phyloP scores from a whole-genome alignment of 2,329 filamentous ascomycete species.

The Claviceps sp. region DNA sequence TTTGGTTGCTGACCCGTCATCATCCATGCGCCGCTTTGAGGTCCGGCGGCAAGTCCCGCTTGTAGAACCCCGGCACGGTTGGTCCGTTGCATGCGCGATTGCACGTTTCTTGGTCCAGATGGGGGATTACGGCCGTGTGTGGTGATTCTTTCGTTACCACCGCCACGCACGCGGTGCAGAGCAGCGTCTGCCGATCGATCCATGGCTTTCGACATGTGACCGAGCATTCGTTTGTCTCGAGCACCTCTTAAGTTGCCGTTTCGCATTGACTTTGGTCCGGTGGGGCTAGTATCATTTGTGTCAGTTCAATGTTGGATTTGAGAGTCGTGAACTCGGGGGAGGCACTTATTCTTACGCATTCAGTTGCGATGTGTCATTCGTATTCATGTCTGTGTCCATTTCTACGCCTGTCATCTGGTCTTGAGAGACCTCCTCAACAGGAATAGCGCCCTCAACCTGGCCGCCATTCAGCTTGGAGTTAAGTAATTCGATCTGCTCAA shows the following conservation, averaged over 20 bases:
- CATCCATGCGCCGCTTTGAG: constrained; percentile 30
- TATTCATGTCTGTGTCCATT: constrained; percentile 63
- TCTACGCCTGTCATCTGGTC: constrained; percentile 24
- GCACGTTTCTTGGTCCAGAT: constrained; percentile 53
- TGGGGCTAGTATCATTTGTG: constrained; percentile 48
- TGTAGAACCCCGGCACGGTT: constrained; percentile 33
- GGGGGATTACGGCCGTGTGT: constrained; percentile 58
- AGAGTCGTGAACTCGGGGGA: too few relatives aligned
- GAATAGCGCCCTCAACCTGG: constrained; percentile 17
- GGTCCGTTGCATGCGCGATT: constrained; percentile 34
- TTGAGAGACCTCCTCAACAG: constrained; percentile 19
- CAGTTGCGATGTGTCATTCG: constrained; percentile 34
- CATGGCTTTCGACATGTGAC: constrained; percentile 72
- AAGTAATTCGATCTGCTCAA: constrained; percentile 64
- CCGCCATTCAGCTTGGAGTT: constrained; percentile 48
- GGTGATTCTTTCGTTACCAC: constrained; percentile 69
- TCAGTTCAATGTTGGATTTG: neutral
- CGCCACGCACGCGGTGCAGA: constrained; percentile 66
- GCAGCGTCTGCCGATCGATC: constrained; percentile 63
- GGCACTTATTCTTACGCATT: constrained; percentile 41
- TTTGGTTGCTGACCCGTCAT: constrained; percentile 32
- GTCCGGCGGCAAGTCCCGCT: constrained; percentile 30
- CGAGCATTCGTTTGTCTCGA: constrained; percentile 71
- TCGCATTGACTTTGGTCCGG: constrained; percentile 90
- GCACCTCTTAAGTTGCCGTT: constrained; percentile 47